Percentiles rank a stretch among this genome's conserved stretches.
Evolutionary conservation across 495 filamentous ascomycete genomes (phyloP).

Genomic region (Penicillium samsonianum): DNA sequence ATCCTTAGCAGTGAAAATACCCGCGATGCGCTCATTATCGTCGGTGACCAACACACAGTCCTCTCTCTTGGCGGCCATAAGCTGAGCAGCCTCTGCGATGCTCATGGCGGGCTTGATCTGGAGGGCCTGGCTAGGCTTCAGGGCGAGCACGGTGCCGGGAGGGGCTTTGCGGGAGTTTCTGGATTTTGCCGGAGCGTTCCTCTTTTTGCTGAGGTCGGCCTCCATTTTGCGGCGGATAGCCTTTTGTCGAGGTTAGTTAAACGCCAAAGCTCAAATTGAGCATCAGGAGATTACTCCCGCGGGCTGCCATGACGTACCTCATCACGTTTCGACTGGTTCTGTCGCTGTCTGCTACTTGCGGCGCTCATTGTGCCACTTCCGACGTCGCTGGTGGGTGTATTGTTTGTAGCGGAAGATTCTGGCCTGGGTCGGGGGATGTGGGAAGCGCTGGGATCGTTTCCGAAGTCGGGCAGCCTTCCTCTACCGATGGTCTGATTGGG

Average conservation of each 20-base stretch:
- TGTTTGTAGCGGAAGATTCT: slow-evolving; percentile 56
- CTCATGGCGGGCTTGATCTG: slow-evolving; percentile 97
- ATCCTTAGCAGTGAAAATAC: slow-evolving; percentile 99
- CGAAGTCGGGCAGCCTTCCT: slow-evolving; percentile 67
- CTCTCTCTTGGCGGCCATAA: slow-evolving; percentile 98
- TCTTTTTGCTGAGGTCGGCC: slow-evolving; percentile 97
- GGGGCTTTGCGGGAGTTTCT: slow-evolving; percentile 89
- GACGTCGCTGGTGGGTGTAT: slow-evolving; percentile 60
- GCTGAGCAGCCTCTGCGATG: slow-evolving; percentile 93
- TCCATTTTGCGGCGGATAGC: slow-evolving; percentile 96
- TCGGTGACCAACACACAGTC: slow-evolving; percentile 99
- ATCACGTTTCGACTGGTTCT: slow-evolving; percentile 96
- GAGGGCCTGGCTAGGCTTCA: slow-evolving; percentile 91
- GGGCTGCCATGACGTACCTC: slow-evolving; percentile 64
- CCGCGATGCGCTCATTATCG: slow-evolving; percentile 94
- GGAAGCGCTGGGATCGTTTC: slow-evolving; percentile 63
- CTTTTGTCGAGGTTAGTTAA: slow-evolving; percentile 45
- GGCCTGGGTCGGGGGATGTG: slow-evolving; percentile 83
- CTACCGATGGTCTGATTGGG: slow-evolving; percentile 56
- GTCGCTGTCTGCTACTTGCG: slow-evolving; percentile 76
- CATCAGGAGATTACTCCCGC: not conserved
- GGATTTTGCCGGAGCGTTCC: slow-evolving; percentile 70
- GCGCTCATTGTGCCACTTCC: slow-evolving; percentile 64
- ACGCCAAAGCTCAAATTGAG: not conserved
- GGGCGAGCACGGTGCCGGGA: slow-evolving; percentile 90